A percentile compares a stretch with the other conserved stretches of the same genome.
These are phyloP conservation scores for Tolypocladium guangdongense DNA, from an alignment of 2,329 filamentous ascomycete genomes.

Conservation along the genomic window DNA sequence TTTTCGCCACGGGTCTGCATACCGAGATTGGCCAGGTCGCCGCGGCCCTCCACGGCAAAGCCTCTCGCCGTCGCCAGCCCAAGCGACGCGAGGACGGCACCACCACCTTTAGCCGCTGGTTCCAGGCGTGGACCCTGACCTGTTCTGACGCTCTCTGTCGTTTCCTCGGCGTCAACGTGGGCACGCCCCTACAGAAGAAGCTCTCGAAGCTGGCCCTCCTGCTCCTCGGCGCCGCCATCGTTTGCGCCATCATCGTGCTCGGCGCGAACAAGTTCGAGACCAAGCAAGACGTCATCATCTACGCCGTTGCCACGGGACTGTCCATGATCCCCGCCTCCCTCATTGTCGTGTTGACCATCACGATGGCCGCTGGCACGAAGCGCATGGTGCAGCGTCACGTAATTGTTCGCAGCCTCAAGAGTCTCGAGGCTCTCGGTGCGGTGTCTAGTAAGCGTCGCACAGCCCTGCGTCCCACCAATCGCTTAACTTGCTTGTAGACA, in stretches of 20 bases:
- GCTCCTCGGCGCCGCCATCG: slow-evolving; percentile 48
- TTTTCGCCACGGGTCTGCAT: slow-evolving; percentile 49
- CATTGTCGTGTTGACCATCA: slow-evolving; percentile 44
- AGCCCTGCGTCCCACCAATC: background rate
- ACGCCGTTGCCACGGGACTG: slow-evolving; percentile 33
- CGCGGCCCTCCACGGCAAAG: slow-evolving; percentile 28
- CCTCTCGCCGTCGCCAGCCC: slow-evolving; percentile 21
- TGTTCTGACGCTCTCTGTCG: slow-evolving; percentile 24
- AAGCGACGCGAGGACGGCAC: slow-evolving; percentile 34
- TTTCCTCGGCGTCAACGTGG: slow-evolving; percentile 40
- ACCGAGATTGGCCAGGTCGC: slow-evolving; percentile 55
- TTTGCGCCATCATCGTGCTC: slow-evolving; percentile 34
- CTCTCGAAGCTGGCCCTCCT: slow-evolving; percentile 58
- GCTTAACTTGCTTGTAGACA: slow-evolving; percentile 24
- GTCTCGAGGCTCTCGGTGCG: slow-evolving; percentile 42
- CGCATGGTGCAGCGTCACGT: slow-evolving; percentile 42
- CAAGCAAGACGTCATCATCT: slow-evolving; percentile 29
- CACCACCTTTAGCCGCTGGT: slow-evolving; percentile 17
- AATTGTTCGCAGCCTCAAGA: slow-evolving; percentile 39
- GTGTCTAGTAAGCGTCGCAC: slow-evolving; percentile 30
- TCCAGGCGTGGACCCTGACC: slow-evolving; percentile 27
- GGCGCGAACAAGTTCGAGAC: slow-evolving; percentile 29
- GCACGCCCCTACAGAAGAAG: slow-evolving; percentile 60
- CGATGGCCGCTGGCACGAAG: slow-evolving; percentile 44
- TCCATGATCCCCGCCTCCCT: slow-evolving; percentile 42